Base-by-base conservation (phyloP, 345 rosid genomes). In the Camelina hispida region DNA sequence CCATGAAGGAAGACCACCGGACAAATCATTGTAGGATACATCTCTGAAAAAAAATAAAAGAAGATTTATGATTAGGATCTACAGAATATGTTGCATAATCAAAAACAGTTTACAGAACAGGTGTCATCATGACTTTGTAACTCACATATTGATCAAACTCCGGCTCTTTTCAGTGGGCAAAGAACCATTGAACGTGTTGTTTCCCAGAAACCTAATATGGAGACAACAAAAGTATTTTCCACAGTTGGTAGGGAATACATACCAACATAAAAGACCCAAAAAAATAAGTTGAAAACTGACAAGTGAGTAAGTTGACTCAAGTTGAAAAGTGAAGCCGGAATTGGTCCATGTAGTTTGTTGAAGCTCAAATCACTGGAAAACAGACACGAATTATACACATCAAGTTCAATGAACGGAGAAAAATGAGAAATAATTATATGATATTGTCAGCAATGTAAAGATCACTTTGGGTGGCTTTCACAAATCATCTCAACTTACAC, bases 1-100 rank as follows among this genome's bases (percentile, higher is more conserved):
- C 97, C 96, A 89, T 17, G 91, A 77, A 75, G 97, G 95, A 71
- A 88, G 68, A 75, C 43, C 82, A 16, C 93, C 93, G 1, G 65
- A 56, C 78, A 89, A 81, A 76, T 81, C 80, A 75, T 91, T 91
- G 80, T 89, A 89, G 0, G 95, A 86, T 23, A 87, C 81, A 81
- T 91, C 97, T 84, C 97, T 89, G 85, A 35, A 55, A 81, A 55
- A 81, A 40, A 4, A 57, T 25, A n/a, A 23, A 2, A 23, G 25
- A 66, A 20, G 7, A 15, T 55, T 9, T 22, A 17, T 56, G 16
- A 7, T 47, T 47, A 47, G 2, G 20, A 47, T 47, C 9, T 13
- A 5, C 7, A 14, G 2, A 44, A 44, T 44, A 44, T 15, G 17
- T 44, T 14, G 5, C 15, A 44, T 42, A 4, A 1, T 13, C 46